A percentile compares a stretch with the other conserved stretches of the same genome.
Conservation (phyloP, 2,329 filamentous ascomycete species). For the Botrytis pseudocinerea region DNA sequence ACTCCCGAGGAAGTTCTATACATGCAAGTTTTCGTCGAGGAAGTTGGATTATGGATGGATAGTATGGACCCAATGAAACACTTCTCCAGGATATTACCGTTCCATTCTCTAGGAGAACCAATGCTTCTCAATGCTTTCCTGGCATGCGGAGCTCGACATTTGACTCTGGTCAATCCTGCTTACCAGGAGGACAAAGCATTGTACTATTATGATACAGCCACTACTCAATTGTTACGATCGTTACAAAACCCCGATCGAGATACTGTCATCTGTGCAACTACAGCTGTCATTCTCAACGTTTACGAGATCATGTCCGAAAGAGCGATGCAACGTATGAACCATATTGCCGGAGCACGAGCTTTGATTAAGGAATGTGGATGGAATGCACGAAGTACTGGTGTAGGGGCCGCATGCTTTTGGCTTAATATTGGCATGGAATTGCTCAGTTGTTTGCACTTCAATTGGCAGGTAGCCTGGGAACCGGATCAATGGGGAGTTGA, state of each 20-base stretch:
- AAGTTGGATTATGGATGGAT: slow-evolving; percentile 94
- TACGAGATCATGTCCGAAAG: slow-evolving; percentile 91
- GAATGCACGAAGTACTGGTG: slow-evolving; percentile 75
- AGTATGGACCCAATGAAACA: slow-evolving; percentile 82
- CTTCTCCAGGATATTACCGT: slow-evolving; percentile 82
- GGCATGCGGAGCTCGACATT: slow-evolving; percentile 82
- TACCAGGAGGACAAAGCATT: slow-evolving; percentile 76
- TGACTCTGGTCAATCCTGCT: slow-evolving; percentile 68
- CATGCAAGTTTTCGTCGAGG: slow-evolving; percentile 89
- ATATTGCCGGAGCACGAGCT: slow-evolving; percentile 80
- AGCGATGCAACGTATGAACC: slow-evolving; percentile 79
- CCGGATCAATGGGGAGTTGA: slow-evolving; percentile 89
- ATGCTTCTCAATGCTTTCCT: slow-evolving; percentile 89
- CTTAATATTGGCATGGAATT: slow-evolving; percentile 88
- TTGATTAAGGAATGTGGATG: slow-evolving; percentile 88
- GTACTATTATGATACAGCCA: slow-evolving; percentile 84
- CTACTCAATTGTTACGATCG: slow-evolving; percentile 71
- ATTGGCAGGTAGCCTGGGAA: slow-evolving; percentile 85
- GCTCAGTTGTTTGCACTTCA: slow-evolving; percentile 82
- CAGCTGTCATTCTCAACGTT: slow-evolving; percentile 84
- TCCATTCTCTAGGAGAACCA: slow-evolving; percentile 75
- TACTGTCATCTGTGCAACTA: slow-evolving; percentile 79
- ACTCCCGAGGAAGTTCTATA: slow-evolving; percentile 79
- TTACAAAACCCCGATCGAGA: slow-evolving; percentile 84
- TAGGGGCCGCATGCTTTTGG: slow-evolving; percentile 92